Base-by-base conservation (phyloP, 345 rosid species). In the Gossypium longicalyx region DNA sequence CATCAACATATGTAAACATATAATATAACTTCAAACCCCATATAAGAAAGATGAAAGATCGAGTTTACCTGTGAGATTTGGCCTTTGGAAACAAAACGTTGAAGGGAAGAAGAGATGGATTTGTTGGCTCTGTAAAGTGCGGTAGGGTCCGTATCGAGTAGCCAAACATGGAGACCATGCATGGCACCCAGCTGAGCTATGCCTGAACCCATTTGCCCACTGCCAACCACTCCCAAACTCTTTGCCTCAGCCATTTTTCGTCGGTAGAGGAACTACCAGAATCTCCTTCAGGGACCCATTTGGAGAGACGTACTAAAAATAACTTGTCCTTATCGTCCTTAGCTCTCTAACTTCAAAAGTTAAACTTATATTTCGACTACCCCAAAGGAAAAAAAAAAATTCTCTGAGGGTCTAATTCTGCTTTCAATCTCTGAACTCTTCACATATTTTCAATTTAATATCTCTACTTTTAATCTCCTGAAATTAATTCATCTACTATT, bases 171-270 rank as follows among this genome's bases (percentile, higher is more conserved):
- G 75, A 92, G 78, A 49, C 98, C 95, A 71, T 84, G 77, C 75
- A 85, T 85, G 72, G 86, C 86, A 70, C 88, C 97, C 61, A 94
- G 89, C 77, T 90, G 97, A 29, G 98, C 98, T 59, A 94, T 92
- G 9, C 98, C 98, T 2, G 93, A 92, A n/a, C 97, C 97, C 97
- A 92, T 94, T 63, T 92, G 98, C 43, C 98, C 97, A 77, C 90
- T 78, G 45, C 97, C 97, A 7, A 94, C 83, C 73, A 90, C 97
- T 41, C 88, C 97, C 2, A 94, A 79, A 45, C 72, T 74, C 86
- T 85, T 85, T 3, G 78, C 76, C 80, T 83, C 87, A 43, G 69
- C 85, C 94, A 79, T 85, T 8, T 72, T 73, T 61, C 23, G 34
- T 4, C 8, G 2, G 45, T 13, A 17, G 11, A 7, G 22, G 12